Base-by-base conservation (phyloP, 768 basidiomycete genomes). In the Pluteus cervinus region DNA sequence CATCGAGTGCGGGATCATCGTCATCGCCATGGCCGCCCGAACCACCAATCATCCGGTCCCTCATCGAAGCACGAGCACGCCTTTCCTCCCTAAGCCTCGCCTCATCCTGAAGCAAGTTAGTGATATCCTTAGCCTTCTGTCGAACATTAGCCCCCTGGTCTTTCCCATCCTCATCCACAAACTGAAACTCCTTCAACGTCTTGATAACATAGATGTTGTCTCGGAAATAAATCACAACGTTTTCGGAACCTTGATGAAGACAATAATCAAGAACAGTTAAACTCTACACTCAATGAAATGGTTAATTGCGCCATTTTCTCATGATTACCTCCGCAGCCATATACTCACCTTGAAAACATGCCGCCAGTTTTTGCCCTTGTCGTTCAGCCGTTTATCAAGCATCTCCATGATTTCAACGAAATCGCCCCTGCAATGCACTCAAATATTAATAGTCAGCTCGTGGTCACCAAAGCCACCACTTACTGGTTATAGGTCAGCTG, bases 371-470 rank as follows among this genome's bases (percentile, higher is more conserved):
- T 98, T 98, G 24, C 96, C 96, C 71, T 96, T 98, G 68, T 99
- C 96, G 50, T 92, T 92, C 44, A 99, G 66, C 36, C 96, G 81
- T 63, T 99, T 98, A 64, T 98, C 96, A 33, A 99, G 73, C 90
- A 97, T 96, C 69, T 99, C 96, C 91, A 99, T 97, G 53, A 99
- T 89, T 65, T 99, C 96, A 9, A 98, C 91, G 58, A 99, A 99
- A 53, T 98, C 93, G 42, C 81, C 85, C 62, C 92, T 75, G 39
- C 12, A 33, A 29, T 17, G 26, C 24, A 14, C 23, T 16, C 14
- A 16, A 15, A 21, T 22, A n/a, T 10, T 12, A 20, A 21, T 21
- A 26, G 14, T n/a, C 11, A 33, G 17, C 23, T 16, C 15, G 38
- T 28, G 36, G 37, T 18, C 31, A 23, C 10, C 28, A 29, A 21